A percentile compares a stretch with the other conserved stretches of the same genome.
These are phyloP conservation scores for Lepiota venenata DNA, from an alignment of 768 basidiomycete genomes.

Conservation along the genomic window DNA sequence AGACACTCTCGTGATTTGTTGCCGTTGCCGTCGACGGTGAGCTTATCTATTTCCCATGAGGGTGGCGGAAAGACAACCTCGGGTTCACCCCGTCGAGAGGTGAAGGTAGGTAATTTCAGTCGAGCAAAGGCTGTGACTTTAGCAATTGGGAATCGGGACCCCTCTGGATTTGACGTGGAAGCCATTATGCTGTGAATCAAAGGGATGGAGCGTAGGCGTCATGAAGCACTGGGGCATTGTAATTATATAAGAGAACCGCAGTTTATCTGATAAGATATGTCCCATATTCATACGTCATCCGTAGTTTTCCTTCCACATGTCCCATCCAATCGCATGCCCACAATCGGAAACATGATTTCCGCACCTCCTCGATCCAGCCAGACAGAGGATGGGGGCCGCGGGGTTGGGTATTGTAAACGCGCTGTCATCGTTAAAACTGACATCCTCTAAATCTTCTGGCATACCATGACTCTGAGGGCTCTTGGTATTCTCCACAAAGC, in stretches of 20 bases:
- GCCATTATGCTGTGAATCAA: not conserved
- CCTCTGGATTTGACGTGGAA: not conserved
- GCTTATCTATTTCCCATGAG: slow-evolving; percentile 39
- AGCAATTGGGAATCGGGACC: slow-evolving; percentile 21
- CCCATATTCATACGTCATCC: not conserved
- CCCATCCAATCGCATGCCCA: slow-evolving; percentile 36
- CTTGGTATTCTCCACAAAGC: slow-evolving; percentile 27
- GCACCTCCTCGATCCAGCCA: slow-evolving; percentile 28
- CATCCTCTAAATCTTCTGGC: slow-evolving; percentile 34
- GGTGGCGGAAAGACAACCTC: slow-evolving; percentile 40
- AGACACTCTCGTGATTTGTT: not conserved
- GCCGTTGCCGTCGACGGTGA: slow-evolving; percentile 4
- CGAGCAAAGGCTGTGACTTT: slow-evolving; percentile 34
- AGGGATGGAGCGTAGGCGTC: not conserved
- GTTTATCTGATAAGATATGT: not conserved
- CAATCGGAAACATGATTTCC: slow-evolving; percentile 33
- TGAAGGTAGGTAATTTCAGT: slow-evolving; percentile 30
- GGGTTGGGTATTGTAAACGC: slow-evolving; percentile 20
- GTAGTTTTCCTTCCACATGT: slow-evolving; percentile 27
- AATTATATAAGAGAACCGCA: not conserved
- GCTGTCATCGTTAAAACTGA: slow-evolving; percentile 25
- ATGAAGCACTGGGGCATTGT: not conserved
- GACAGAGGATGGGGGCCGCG: slow-evolving; percentile 36
- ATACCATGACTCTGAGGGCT: slow-evolving; percentile 24
- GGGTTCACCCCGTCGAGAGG: slow-evolving; percentile 15